Evolutionary conservation across 2,329 filamentous ascomycete genomes (phyloP).

Genomic region (Penicillium glabrum): DNA sequence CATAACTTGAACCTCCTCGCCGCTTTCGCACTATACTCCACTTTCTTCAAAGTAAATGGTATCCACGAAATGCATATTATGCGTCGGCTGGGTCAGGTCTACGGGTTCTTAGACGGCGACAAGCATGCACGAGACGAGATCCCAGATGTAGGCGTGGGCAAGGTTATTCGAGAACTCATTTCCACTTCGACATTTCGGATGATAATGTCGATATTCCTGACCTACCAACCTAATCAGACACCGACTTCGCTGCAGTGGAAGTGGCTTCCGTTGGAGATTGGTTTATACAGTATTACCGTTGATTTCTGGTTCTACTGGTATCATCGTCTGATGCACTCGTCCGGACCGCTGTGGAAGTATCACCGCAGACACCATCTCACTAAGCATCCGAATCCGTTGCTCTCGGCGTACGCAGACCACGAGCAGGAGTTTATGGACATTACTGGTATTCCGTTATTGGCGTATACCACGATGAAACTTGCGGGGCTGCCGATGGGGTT

Average conservation of each 20-base stretch:
- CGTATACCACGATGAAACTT: conserved; percentile 37
- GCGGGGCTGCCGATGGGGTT: conserved; percentile 47
- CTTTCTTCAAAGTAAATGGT: conserved; percentile 41
- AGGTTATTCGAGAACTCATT: conserved; percentile 24
- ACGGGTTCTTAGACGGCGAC: conserved; percentile 24
- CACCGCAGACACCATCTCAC: conserved; percentile 49
- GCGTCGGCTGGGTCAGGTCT: conserved; percentile 19
- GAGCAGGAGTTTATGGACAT: conserved; percentile 49
- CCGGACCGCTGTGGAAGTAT: conserved; percentile 42
- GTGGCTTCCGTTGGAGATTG: conserved; percentile 39
- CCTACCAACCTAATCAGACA: conserved; percentile 20
- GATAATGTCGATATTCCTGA: conserved; percentile 34
- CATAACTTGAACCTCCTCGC: conserved; percentile 30
- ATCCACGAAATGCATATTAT: conserved; percentile 37
- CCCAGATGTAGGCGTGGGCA: conserved; percentile 40
- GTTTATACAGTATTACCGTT: conserved; percentile 23
- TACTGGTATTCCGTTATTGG: conserved; percentile 42
- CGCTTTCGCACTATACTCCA: conserved; percentile 40
- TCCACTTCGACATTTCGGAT: conserved; percentile 36
- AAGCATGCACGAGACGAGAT: conserved; percentile 37
- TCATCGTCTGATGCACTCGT: conserved; percentile 43
- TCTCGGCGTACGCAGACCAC: conserved; percentile 44
- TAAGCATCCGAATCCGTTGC: conserved; percentile 46
- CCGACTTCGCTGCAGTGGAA: conserved; percentile 27
- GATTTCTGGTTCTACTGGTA: conserved; percentile 29